Evolutionary conservation across 306 rosid genomes (phyloP).

Genomic region (Boehmeria nivea): DNA sequence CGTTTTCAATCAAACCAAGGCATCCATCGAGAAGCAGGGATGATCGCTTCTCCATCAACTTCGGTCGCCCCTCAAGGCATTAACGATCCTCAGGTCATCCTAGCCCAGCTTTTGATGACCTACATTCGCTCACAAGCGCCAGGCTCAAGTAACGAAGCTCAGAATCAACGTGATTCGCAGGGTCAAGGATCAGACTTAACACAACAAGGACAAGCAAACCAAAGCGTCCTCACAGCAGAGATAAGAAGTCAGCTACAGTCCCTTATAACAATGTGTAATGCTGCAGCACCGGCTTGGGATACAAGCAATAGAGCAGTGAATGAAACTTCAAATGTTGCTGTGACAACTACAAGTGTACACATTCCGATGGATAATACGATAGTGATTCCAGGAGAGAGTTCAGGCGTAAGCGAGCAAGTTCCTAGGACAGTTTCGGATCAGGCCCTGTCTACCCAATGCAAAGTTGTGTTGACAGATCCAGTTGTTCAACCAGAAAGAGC

Average conservation of each 20-base stretch:
- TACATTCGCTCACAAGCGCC: slow-evolving; percentile 37
- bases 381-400: slow-evolving; percentile 5
- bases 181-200: slow-evolving; percentile 6
- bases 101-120: slow-evolving; percentile 64
- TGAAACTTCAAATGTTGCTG: slow-evolving; percentile 4
- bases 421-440: too few species aligned
- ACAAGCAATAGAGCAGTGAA: slow-evolving; percentile 6
- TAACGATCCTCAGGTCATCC: slow-evolving; percentile 62
- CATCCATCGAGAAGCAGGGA: slow-evolving; percentile 39
- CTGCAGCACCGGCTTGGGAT: not conserved
- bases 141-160: slow-evolving; percentile 7
- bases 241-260: slow-evolving; percentile 14
- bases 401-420: slow-evolving; percentile 12
- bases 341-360: not conserved
- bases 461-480: not conserved
- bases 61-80: slow-evolving; percentile 33
- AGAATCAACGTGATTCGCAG: too few species aligned
- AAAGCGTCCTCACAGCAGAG: slow-evolving; percentile 1
- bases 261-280: not conserved
- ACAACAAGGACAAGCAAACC: slow-evolving; percentile 12
- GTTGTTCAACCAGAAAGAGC: slow-evolving; percentile 7
- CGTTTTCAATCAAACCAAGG: slow-evolving; percentile 47
- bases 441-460: too few species aligned
- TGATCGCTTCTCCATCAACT: slow-evolving; percentile 37
- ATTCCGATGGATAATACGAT: not conserved